Base-by-base conservation (phyloP, 345 rosid species). In the Toxicodendron radicans region DNA sequence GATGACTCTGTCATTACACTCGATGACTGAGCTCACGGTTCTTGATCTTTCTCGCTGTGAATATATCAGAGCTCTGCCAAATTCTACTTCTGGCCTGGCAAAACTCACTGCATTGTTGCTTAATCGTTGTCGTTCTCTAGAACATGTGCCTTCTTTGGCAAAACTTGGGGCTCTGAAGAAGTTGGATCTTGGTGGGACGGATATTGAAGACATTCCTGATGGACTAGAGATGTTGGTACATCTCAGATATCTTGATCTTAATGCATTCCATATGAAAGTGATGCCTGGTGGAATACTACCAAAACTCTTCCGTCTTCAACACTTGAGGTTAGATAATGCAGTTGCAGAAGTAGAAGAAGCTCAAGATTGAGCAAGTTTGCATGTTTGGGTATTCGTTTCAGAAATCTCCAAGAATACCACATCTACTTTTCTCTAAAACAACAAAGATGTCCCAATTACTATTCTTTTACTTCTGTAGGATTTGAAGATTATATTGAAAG, bases 21-120 rank as follows among this genome's bases (percentile, higher is more conserved):
- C 18, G n/a, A 9, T 72, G 51, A 18, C 2, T 4, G 51, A 54
- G 54, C 73, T 75, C 16, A 60, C 23, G 70, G 30, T 79, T 70
- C 78, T 82, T 54, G 76, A 82, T 66, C 78, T 82, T 41, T 82
- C 80, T 27, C 0, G 0, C 11, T 46, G 2, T 0, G 16, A 33
- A 1, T 0, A 0, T 0, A 41, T 62, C 9, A 8, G 5, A 3
- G 7, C 1, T 48, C 60, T 74, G 58, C 81, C 81, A 3, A 21
- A 51, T 54, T 74, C 79, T 10, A 23, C 71, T 16, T 41, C 72
- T 10, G 18, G 20, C 4, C 53, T 71, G 20, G 63, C 10, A 27
- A 48, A 49, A 41, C 81, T 78, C 24, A 11, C 48, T 53, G 52
- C 59, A 32, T 68, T 73, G 10, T n/a, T 43, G 8, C n/a, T 78